A percentile compares a stretch with the other conserved stretches of the same genome.
Conservation (phyloP, 108 stramenopile species). For the Nannochloropsis gaditana region DNA sequence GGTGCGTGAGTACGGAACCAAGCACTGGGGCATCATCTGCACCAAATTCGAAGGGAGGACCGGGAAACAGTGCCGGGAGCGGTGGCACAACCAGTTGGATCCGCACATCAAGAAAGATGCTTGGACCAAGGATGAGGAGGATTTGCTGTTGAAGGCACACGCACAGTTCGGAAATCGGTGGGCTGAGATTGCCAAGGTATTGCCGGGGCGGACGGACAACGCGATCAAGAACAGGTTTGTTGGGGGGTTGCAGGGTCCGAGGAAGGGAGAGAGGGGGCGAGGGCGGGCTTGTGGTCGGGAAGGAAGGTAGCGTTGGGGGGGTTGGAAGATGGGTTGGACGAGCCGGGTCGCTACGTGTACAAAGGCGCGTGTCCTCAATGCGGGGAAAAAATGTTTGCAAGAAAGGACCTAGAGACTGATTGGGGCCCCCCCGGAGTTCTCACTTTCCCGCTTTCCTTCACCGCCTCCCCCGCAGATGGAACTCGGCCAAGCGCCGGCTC, state of each 20-base stretch:
- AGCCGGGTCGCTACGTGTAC: background rate
- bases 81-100: constrained; percentile 62
- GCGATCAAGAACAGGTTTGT: constrained; percentile 84
- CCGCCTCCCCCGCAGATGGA: constrained; percentile 35
- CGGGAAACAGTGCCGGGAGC: constrained; percentile 63
- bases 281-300: background rate
- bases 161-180: constrained; percentile 60
- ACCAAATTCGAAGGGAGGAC: constrained; percentile 56
- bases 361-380: no score
- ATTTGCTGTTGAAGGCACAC: constrained; percentile 48
- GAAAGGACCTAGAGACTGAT: no score
- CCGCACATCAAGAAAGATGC: constrained; percentile 65
- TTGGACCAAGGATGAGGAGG: constrained; percentile 59
- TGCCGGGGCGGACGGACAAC: constrained; percentile 92
- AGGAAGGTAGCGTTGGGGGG: background rate
- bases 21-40: constrained; percentile 58
- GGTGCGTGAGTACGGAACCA: constrained; percentile 53
- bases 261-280: background rate
- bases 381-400: no score
- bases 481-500: constrained; percentile 50
- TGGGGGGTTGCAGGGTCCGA: background rate
- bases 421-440: background rate
- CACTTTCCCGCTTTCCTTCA: background rate
- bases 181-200: constrained; percentile 89
- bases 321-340: background rate